Evolutionary conservation across 805 yeast genomes (phyloP).

Genomic region (Brettanomyces custersianus): DNA sequence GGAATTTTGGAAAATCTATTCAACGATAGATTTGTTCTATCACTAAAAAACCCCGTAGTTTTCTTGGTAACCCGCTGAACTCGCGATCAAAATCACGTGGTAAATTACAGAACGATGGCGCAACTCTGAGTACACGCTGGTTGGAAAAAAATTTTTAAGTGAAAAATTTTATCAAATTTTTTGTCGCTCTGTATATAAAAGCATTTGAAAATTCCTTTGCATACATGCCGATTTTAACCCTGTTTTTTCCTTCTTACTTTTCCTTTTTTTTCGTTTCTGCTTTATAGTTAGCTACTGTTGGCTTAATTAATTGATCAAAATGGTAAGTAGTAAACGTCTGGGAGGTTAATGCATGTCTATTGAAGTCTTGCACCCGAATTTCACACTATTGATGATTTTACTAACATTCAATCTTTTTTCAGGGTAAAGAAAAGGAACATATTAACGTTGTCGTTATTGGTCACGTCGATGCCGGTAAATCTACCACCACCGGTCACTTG

Average conservation of each 20-base stretch:
- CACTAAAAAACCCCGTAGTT: no score
- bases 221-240: background rate
- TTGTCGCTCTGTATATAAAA: constrained; percentile 2
- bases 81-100: no score
- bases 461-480: constrained; percentile 99
- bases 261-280: constrained; percentile 1
- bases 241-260: constrained; percentile 2
- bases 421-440: constrained; percentile 96
- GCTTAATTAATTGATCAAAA: constrained; percentile 2
- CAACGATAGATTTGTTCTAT: no score
- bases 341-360: no score
- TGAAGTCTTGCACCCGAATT: no score
- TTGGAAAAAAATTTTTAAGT: constrained; percentile 1
- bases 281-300: constrained; percentile 1
- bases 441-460: constrained; percentile 99
- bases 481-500: constrained; percentile 99
- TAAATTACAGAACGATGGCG: constrained; percentile 3
- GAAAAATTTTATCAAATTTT: background rate
- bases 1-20: no score
- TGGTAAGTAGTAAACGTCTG: no score
- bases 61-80: no score
- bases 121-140: constrained; percentile 1
- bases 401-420: constrained; percentile 8
- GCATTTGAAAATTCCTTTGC: background rate
- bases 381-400: no score